Conservation (phyloP, 306 rosid genomes). For the Fragaria iinumae region DNA sequence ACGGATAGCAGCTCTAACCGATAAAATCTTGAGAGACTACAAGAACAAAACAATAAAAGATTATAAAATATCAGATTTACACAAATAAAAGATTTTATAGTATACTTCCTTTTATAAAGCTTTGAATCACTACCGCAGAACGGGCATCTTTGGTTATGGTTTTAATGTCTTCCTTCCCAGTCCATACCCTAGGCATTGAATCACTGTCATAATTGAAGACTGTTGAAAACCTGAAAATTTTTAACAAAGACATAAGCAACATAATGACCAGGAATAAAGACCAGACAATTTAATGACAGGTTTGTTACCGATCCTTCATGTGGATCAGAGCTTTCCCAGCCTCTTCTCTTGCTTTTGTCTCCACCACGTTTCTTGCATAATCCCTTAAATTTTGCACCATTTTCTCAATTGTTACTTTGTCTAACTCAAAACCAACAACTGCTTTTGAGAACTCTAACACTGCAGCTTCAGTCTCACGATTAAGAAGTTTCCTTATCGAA, state of each 20-base stretch:
- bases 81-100: not conserved
- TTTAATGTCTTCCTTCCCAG: conserved; percentile 81
- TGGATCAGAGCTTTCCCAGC: conserved; percentile 69
- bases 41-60: conserved; percentile 5
- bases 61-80: not conserved
- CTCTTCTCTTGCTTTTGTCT: conserved; percentile 76
- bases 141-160: conserved; percentile 73
- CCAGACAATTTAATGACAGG: not conserved
- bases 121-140: conserved; percentile 47
- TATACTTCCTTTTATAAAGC: not conserved
- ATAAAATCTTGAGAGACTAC: conserved; percentile 79
- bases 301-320: conserved; percentile 84
- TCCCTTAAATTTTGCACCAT: conserved; percentile 56
- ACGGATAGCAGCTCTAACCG: conserved; percentile 80
- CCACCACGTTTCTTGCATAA: conserved; percentile 70
- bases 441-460: conserved; percentile 44
- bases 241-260: conserved; percentile 25
- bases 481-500: conserved; percentile 67
- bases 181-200: conserved; percentile 90
- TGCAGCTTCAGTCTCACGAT: conserved; percentile 56
- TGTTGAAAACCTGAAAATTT: conserved; percentile 70
- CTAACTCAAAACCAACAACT: conserved; percentile 72
- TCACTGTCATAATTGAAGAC: conserved; percentile 77
- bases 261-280: not conserved
- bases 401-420: conserved; percentile 42